Percentiles rank a stretch among this genome's conserved stretches.
Conservation (phyloP, 2,329 filamentous ascomycete genomes). For the Penicillium sp. region DNA sequence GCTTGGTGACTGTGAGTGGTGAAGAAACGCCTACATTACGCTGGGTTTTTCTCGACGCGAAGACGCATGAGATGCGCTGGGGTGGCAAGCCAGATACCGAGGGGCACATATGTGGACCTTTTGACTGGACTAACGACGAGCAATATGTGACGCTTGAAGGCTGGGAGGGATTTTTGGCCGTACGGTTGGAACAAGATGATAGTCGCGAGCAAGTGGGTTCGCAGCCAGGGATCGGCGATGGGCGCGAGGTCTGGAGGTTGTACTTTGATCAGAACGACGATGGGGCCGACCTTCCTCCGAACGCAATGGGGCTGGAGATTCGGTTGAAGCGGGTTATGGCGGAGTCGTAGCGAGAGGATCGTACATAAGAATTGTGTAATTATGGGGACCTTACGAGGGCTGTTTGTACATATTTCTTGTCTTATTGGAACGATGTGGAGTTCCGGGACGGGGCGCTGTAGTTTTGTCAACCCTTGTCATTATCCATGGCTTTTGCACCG, state of each 20-base stretch:
- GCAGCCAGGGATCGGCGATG: conserved; percentile 17
- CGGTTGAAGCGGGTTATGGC: conserved; percentile 23
- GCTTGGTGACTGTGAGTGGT: conserved; percentile 27
- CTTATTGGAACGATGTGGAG: background rate
- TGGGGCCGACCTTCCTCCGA: conserved; percentile 25
- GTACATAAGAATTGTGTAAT: background rate
- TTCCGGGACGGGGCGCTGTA: background rate
- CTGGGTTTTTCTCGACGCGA: conserved; percentile 29
- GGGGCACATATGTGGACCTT: conserved; percentile 27
- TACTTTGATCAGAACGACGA: conserved; percentile 31
- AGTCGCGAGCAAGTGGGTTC: conserved; percentile 13
- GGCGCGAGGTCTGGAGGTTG: conserved; percentile 26
- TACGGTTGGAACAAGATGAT: conserved; percentile 25
- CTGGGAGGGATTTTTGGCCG: conserved; percentile 29
- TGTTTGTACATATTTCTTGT: background rate
- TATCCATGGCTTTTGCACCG: background rate
- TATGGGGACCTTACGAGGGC: background rate
- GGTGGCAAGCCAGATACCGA: conserved; percentile 27
- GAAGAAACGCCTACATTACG: conserved; percentile 26
- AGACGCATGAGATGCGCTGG: conserved; percentile 30
- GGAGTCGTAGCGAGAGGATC: conserved; percentile 8
- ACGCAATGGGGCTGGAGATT: conserved; percentile 26
- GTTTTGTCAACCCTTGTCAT: background rate
- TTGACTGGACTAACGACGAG: conserved; percentile 26
- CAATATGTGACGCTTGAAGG: conserved; percentile 24